Percentiles rank a stretch among this genome's conserved stretches.
Evolutionary conservation across 148 eudicot genomes (phyloP).

Genomic region (Chenopodium quinoa): DNA sequence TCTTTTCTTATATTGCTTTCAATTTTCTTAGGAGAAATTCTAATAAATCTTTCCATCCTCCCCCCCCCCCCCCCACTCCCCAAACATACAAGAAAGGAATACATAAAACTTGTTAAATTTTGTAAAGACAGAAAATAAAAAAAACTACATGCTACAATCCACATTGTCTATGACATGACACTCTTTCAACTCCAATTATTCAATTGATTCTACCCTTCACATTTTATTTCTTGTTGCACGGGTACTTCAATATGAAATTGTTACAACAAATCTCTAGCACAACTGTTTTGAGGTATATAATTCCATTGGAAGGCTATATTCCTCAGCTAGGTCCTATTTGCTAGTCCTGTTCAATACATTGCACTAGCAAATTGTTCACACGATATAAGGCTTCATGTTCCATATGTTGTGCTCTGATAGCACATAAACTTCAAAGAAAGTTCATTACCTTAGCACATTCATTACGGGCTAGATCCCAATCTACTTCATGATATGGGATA

Average conservation of each 20-base stretch:
- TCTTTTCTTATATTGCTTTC: neutral
- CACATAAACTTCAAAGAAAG: neutral
- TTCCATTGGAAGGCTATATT: neutral
- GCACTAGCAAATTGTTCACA: neutral
- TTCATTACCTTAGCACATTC: slow-evolving; percentile 87
- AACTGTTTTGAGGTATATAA: neutral
- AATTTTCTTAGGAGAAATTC: neutral
- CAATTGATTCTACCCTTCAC: neutral
- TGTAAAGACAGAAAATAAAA: neutral
- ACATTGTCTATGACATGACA: neutral
- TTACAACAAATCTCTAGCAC: neutral
- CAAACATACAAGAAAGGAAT: neutral
- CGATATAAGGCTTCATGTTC: neutral
- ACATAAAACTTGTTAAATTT: neutral
- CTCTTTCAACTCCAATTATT: neutral
- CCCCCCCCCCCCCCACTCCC: neutral
- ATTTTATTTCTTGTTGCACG: too few species aligned
- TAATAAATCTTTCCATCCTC: neutral
- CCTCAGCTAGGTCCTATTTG: neutral
- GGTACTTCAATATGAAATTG: neutral
- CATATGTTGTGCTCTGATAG: neutral
- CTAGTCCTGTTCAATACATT: neutral
- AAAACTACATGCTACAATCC: neutral
- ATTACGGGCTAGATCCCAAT: slow-evolving; percentile 88
- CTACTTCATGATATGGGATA: slow-evolving; percentile 82